Evolutionary conservation across 2,329 filamentous ascomycete genomes (phyloP), one percentile per base, ranked within the genome.

Genomic region (Pseudogymnoascus sp.): DNA sequence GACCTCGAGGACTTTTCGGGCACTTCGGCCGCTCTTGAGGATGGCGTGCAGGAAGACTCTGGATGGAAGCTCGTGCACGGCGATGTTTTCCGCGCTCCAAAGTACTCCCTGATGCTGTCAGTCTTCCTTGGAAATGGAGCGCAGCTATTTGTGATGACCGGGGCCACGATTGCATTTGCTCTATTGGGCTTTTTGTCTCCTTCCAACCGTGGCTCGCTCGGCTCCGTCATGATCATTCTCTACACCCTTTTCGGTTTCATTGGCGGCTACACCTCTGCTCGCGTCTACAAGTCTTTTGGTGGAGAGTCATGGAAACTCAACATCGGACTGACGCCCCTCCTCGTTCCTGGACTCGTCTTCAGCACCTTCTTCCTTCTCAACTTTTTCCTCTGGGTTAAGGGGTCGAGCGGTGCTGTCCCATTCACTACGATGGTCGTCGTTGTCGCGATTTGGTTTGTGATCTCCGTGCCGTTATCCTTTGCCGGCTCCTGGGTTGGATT

Each of bases 41-140:
- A 97, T 71, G 93, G 93, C 36, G 90, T 97, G 0, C 93, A 96
- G 75, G 95, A 99, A 73, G 95, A 99, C 75, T 97, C 93, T 8
- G 95, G 95, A 66, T 99, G 95, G 95, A 99, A 99, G 77, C 79
- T 99, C 59, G 93, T 99, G 0, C 95, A 99, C 71, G 95, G 95
- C 62, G 95, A 99, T 75, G 93, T 97, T 34, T 99, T 99, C 82
- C 89, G 95, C 64, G 87, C 88, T 10, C 95, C 95, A 3, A 85
- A 87, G 68, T 87, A 90, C 65, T 90, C 93, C 1, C 82, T 99
- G 29, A 80, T 97, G 12, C 82, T 99, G 18, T 93, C 93, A 63
- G 81, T 99, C 5, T 82, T 99, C 67, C 83, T 97, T 45, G 95
- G 95, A 64, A 97, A 96, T 73, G 95, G 95, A 66, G 91, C 91